A percentile compares a stretch with the other conserved stretches of the same genome.
Conservation (phyloP, 768 basidiomycete genomes). For the Termitomyces sp. region DNA sequence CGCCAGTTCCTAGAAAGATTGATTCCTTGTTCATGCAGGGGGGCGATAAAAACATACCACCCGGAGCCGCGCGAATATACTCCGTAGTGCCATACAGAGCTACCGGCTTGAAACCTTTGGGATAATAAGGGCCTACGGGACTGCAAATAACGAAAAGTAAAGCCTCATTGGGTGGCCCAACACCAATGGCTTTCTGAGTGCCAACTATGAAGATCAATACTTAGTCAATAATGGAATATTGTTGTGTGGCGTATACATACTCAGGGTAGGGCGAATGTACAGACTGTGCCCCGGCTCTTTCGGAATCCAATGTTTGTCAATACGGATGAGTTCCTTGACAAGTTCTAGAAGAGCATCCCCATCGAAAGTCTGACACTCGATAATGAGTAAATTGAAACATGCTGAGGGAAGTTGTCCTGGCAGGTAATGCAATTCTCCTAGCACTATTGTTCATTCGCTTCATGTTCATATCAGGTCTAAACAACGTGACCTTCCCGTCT, state of each 20-base stretch:
- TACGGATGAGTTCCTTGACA: conserved; percentile 80
- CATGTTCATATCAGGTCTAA: conserved; percentile 98
- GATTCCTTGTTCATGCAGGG: background rate
- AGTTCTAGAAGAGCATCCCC: conserved; percentile 70
- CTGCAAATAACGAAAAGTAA: conserved; percentile 83
- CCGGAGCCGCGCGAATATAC: conserved; percentile 80
- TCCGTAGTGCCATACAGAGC: conserved; percentile 84
- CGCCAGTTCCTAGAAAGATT: conserved; percentile 64
- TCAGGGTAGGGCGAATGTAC: conserved; percentile 85
- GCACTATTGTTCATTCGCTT: conserved; percentile 90
- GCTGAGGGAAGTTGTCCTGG: conserved; percentile 25
- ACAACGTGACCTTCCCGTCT: conserved; percentile 73
- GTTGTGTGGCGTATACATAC: conserved; percentile 15
- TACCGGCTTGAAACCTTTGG: conserved; percentile 86
- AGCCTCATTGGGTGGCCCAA: conserved; percentile 75
- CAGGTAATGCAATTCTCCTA: conserved; percentile 70
- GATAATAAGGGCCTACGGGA: conserved; percentile 85
- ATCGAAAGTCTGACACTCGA: conserved; percentile 60
- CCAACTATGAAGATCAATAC: conserved; percentile 54
- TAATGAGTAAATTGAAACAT: background rate
- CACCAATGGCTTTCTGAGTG: conserved; percentile 65
- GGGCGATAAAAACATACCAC: conserved; percentile 45
- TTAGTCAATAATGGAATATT: conserved; percentile 2
- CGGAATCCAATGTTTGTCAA: conserved; percentile 92
- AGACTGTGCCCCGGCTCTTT: conserved; percentile 83